A percentile compares a stretch with the other conserved stretches of the same genome.
Conservation (phyloP, 2,329 filamentous ascomycete genomes). For the Colletotrichum siamense region DNA sequence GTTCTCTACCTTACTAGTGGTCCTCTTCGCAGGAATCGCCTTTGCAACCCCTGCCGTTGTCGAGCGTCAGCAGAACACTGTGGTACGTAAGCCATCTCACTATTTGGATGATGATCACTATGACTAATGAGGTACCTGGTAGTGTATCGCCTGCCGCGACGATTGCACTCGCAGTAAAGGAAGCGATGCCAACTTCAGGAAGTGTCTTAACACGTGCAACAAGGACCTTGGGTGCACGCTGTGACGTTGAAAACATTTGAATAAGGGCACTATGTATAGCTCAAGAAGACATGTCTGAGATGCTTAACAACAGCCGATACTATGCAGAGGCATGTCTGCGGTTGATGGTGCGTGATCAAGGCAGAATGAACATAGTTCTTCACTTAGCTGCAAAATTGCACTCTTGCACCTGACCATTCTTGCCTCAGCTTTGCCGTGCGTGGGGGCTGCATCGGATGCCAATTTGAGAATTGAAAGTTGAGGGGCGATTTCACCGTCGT, state of each 20-base stretch:
- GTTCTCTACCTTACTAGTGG: neutral
- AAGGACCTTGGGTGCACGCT: neutral
- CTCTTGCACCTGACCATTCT: rapidly evolving
- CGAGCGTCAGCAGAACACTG: neutral
- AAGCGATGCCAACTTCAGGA: neutral
- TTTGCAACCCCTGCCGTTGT: neutral
- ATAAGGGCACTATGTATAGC: neutral
- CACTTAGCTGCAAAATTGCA: neutral
- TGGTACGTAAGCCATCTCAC: neutral
- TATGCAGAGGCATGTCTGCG: neutral
- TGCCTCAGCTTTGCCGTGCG: neutral
- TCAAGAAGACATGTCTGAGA: neutral
- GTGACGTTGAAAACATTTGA: neutral
- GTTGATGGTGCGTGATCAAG: neutral
- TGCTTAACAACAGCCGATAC: neutral
- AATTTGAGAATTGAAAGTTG: no score
- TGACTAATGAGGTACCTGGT: neutral
- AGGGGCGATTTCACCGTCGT: no score
- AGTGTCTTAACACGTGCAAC: neutral
- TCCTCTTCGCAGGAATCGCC: neutral
- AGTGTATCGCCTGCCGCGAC: neutral
- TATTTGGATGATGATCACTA: neutral
- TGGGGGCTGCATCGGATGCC: neutral
- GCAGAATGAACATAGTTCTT: neutral
- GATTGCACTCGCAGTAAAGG: neutral